Evolutionary conservation across 75 land plant species (phyloP), one percentile per base, ranked within the genome.

Genomic region (Picea sitchensis): DNA sequence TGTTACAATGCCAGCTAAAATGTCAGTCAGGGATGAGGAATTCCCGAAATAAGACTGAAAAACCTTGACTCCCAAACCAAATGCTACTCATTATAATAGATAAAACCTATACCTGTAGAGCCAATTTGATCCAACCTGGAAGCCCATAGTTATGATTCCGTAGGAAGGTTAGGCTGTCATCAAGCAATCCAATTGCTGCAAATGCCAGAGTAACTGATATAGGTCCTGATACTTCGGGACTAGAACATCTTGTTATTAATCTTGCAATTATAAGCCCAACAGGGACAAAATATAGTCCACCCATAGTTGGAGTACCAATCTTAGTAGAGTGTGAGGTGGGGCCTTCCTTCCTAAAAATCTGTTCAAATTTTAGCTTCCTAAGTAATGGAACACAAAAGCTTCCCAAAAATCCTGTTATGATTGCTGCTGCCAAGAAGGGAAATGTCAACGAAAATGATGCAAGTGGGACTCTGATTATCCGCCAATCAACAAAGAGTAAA

Each of bases 301-400:
- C 99, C 99, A 97, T 95, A 5, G 99, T 93, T 6, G 98, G 92
- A 7, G 92, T 94, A 59, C 92, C 95, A 61, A 69, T 84, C 84
- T 93, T 94, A 5, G 80, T 63, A n/a, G 79, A 82, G 30, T 91
- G 90, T 34, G 71, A 73, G 31, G 41, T 26, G 38, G 95, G 89
- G 13, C 91, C 92, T 81, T 90, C 88, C 82, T 65, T 81, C 57
- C 88, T 87, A 17, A 86, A 76, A 4, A 90, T 82, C 72, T 93
- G 91, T 72, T 86, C 77, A 69, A 91, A 60, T 81, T 88, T 93
- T 23, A 97, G 71, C 30, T 72, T 74, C 61, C 83, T 63, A 15
- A 97, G 80, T 31, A 95, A 57, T 14, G 98, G 99, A 38, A 95
- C 86, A 77, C 78, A 91, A 38, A 90, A 20, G 74, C 75, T 88